Base-by-base conservation (phyloP, 768 basidiomycete genomes). In the Zangia roseola region DNA sequence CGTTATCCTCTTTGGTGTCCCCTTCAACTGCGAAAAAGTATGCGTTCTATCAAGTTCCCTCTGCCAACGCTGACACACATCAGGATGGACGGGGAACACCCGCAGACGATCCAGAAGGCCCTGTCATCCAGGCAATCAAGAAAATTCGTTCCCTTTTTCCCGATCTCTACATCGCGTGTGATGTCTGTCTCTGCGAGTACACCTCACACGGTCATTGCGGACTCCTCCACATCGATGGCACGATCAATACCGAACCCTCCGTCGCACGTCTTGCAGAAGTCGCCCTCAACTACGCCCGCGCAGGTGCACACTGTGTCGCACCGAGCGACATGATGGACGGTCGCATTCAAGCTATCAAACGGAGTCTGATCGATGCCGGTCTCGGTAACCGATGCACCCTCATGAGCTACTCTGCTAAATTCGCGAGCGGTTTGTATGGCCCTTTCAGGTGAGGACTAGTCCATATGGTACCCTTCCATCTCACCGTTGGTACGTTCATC, bases 261-360 rank as follows among this genome's bases (percentile, higher is more conserved):
- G 90, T 91, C 12, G 74, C 75, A n/a, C 86, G 97, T 52, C 87
- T 99, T 52, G 92, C 91, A 0, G 75, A 97, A 61, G 94, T 99
- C 21, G 93, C 97, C 0, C 75, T 98, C 39, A 84, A 79, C 61
- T 99, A 99, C 57, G 97, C 94, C 0, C 75, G 77, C 45, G 97
- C 97, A 0, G 97, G 97, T n/a, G 97, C 93, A 1, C 92, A 98
- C 68, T 93, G 93, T 61, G 94, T 99, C 49, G 97, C 97, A 2
- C 97, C 97, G 7, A 97, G 94, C 62, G 97, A 98, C 69, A 99
- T 99, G 97, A 98, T 98, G 94, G 97, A 99, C 64, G 97, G 95
- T 0, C 78, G 95, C 17, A 84, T 99, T 54, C 83, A 81, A 54
- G 83, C 83, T 13, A 98, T 99, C 71, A 99, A 99, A 68, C 76